Base-by-base conservation (phyloP, 2,329 filamentous ascomycete genomes). In the Alternaria sp. region DNA sequence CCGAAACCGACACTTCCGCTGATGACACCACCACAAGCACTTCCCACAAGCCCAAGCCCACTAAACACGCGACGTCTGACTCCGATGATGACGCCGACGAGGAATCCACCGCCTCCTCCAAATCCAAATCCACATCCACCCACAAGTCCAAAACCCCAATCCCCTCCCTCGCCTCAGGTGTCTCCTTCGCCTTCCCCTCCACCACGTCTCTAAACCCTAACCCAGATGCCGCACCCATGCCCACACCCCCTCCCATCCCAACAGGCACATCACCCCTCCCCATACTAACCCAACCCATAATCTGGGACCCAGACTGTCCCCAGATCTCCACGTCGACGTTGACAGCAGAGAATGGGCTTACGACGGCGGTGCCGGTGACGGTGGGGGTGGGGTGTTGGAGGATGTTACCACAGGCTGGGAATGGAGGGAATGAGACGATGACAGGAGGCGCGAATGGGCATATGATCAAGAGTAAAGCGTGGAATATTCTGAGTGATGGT, bases 281-380 rank as follows among this genome's bases (percentile, higher is more conserved):
- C 6, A 19, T 13, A 1, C 15, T 6, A 40, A 40, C 36, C 6
- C 36, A 40, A 3, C 47, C 17, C 3, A 52, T 52, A 12, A 52
- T 40, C 3, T 52, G 49, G 28, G 49, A 36, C 49, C 28, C 49
- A 5, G 19, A 36, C 1, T 52, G 49, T 17, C 19, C 49, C 0
- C 49, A 36, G 11, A 1, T 36, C 0, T 15, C 12, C 6, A 52
- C 30, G 1, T 52, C 30, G 0, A 40, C 13, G 0, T 1, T 19
- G 0, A 52, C 49, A 0, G 49, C 30, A 2, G 3, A 4, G 0
- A 23, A 52, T 1, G 19, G 30, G 1, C 0, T 40, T 1, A 40
- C 30, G 0, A 36, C 12, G 1, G 1, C 19, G 0, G 1, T 23
- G 0, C 47, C 25, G 0, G 3, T 25, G 49, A 25, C 30, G 0